Evolutionary conservation across 805 yeast genomes (phyloP).

Genomic region (Debaryomyces prosopidis): DNA sequence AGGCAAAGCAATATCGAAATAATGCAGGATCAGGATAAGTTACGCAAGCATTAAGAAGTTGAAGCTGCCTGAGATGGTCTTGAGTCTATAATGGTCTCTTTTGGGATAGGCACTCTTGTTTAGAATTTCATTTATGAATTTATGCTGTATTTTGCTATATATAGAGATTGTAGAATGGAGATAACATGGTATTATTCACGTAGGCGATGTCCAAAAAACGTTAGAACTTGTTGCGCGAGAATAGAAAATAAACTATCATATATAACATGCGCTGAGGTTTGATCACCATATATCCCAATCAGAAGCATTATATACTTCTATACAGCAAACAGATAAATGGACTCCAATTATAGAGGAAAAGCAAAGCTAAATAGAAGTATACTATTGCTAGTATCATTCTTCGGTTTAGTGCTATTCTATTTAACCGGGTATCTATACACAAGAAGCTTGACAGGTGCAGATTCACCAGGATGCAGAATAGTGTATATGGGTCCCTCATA

Average conservation of each 20-base stretch:
- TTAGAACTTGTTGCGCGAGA: too few species aligned
- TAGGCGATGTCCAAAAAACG: too few species aligned
- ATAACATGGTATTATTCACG: not conserved
- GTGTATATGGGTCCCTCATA: conserved; percentile 85
- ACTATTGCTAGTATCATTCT: conserved; percentile 11
- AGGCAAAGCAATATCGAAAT: too few species aligned
- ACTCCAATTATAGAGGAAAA: conserved; percentile 7
- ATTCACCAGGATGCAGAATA: conserved; percentile 53
- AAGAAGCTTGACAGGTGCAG: conserved; percentile 26
- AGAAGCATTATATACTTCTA: not conserved
- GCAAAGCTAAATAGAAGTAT: conserved; percentile 9
- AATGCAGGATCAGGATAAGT: too few species aligned
- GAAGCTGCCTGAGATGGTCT: too few species aligned
- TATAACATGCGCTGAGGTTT: too few species aligned
- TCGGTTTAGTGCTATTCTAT: conserved; percentile 16
- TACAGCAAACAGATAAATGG: conserved; percentile 2
- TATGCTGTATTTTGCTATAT: too few species aligned
- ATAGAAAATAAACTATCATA: too few species aligned
- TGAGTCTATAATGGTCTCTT: too few species aligned
- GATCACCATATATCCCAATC: not conserved
- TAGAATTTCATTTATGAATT: too few species aligned
- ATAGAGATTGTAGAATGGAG: not conserved
- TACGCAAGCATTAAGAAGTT: too few species aligned
- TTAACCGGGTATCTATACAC: conserved; percentile 15
- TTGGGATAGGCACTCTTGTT: too few species aligned